Conservation (phyloP, 23 red algal species). For the Gracilaria caudata region DNA sequence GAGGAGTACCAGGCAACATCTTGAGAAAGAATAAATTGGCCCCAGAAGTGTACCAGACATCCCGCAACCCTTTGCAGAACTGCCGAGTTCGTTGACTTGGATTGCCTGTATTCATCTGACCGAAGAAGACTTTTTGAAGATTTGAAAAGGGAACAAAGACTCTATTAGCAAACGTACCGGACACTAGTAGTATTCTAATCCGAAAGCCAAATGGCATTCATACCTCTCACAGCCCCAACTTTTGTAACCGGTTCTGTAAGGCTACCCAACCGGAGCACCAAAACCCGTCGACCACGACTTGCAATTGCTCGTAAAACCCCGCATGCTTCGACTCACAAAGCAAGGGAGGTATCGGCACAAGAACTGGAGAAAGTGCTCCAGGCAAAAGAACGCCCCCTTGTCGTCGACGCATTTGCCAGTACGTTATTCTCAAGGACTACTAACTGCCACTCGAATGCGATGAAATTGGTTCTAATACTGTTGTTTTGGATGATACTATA, state of each 20-base stretch:
- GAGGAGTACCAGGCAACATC: no score
- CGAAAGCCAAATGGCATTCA: slow-evolving; percentile 1
- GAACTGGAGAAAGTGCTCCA: slow-evolving; percentile 59
- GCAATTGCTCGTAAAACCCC: neutral
- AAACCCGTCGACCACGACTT: neutral
- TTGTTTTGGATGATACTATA: neutral
- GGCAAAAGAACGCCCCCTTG: slow-evolving; percentile 46
- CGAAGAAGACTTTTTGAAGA: no score
- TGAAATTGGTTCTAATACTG: neutral
- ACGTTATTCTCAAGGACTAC: neutral
- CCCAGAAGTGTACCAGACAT: no score
- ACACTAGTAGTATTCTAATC: neutral
- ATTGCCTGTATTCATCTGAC: neutral
- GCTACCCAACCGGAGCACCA: neutral
- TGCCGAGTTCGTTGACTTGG: no score
- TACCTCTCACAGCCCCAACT: neutral
- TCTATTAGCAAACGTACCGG: no score
- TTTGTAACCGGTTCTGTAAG: neutral
- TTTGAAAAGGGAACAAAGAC: no score
- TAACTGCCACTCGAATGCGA: neutral
- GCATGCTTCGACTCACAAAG: slow-evolving; percentile 1
- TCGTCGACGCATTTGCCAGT: slow-evolving; percentile 61
- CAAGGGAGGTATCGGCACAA: slow-evolving; percentile 40
- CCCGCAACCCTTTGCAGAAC: no score
- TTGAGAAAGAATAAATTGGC: neutral